Conservation (phyloP, 2,329 filamentous ascomycete species). For the Hymenoscyphus infarciens region DNA sequence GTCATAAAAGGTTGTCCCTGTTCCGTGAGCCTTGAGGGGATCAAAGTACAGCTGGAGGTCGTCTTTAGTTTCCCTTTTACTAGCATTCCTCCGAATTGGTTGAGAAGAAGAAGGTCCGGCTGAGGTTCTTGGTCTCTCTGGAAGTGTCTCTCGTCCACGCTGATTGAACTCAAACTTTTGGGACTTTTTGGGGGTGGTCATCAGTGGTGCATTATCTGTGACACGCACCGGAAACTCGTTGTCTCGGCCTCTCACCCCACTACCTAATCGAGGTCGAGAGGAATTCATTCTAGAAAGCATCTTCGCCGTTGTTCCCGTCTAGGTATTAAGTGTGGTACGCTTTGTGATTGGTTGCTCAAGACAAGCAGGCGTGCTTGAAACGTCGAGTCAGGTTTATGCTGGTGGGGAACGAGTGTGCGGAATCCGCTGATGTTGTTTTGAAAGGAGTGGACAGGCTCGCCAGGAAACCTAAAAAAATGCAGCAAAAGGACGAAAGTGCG, state of each 20-base stretch:
- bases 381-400: conserved; percentile 22
- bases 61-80: conserved; percentile 32
- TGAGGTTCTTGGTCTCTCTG: conserved; percentile 33
- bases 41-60: conserved; percentile 31
- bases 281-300: conserved; percentile 21
- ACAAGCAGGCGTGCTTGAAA: conserved; percentile 22
- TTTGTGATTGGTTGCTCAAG: conserved; percentile 18
- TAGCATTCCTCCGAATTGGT: conserved; percentile 19
- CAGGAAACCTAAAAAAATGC: conserved; percentile 30
- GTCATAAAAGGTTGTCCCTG: conserved; percentile 29
- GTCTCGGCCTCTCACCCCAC: conserved; percentile 29
- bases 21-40: conserved; percentile 29
- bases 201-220: conserved; percentile 33
- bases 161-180: conserved; percentile 25
- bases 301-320: conserved; percentile 23
- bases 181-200: conserved; percentile 17
- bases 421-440: conserved; percentile 6
- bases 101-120: conserved; percentile 26
- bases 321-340: conserved; percentile 13
- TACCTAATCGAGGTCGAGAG: conserved; percentile 20
- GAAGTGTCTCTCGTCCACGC: conserved; percentile 22
- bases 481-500: conserved; percentile 19
- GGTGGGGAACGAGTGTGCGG: conserved; percentile 9
- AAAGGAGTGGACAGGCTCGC: conserved; percentile 35
- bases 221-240: conserved; percentile 27